Evolutionary conservation across 805 yeast species (phyloP).

Genomic region (Pichia eremophila): DNA sequence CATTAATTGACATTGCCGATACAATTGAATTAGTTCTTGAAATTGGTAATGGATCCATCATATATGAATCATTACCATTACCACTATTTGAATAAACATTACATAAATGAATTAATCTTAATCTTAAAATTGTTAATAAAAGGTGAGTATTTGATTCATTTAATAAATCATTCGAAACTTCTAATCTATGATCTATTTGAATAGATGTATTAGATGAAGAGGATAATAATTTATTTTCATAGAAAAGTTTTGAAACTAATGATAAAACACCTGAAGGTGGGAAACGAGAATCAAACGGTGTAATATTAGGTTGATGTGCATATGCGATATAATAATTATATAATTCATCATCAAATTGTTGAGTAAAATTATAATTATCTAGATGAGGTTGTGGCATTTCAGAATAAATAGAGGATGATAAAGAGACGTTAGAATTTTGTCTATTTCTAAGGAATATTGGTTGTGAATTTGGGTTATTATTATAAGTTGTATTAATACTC

Average conservation of each 20-base stretch:
- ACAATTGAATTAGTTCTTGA: slow-evolving; percentile 6
- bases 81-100: slow-evolving; percentile 8
- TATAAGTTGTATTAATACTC: not conserved
- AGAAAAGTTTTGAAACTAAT: slow-evolving; percentile 47
- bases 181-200: slow-evolving; percentile 18
- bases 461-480: not conserved
- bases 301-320: slow-evolving; percentile 48
- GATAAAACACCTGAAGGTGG: slow-evolving; percentile 65
- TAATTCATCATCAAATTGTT: slow-evolving; percentile 36
- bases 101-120: slow-evolving; percentile 25
- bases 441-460: slow-evolving; percentile 1
- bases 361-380: slow-evolving; percentile 24
- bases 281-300: slow-evolving; percentile 56
- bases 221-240: slow-evolving; percentile 13
- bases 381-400: slow-evolving; percentile 11
- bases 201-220: slow-evolving; percentile 1
- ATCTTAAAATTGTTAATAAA: slow-evolving; percentile 24
- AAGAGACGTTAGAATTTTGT: slow-evolving; percentile 15
- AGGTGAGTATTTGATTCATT: slow-evolving; percentile 16
- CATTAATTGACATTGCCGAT: slow-evolving; percentile 4
- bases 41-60: slow-evolving; percentile 8
- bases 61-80: not conserved
- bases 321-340: slow-evolving; percentile 38
- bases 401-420: slow-evolving; percentile 15
- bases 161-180: slow-evolving; percentile 22